Evolutionary conservation across 169 alveolate genomes (phyloP).

Genomic region (Eimeria falciformis): DNA sequence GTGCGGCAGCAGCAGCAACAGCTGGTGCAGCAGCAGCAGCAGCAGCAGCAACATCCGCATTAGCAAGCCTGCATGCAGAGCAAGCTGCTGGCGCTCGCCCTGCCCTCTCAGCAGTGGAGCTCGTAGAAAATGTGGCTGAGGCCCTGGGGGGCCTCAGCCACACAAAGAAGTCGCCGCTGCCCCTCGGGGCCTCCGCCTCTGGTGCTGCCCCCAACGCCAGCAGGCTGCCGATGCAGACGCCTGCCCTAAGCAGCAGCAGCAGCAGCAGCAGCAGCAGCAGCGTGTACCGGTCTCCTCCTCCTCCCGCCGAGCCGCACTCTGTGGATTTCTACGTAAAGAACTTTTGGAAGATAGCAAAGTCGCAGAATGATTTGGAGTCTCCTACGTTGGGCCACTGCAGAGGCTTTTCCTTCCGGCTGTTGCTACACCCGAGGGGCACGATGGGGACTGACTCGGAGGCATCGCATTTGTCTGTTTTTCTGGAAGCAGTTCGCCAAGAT

Average conservation of each 20-base stretch:
- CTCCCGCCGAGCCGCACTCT: slow-evolving; percentile 5
- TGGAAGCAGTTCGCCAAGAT: slow-evolving; percentile 93
- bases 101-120: no score
- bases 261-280: not conserved
- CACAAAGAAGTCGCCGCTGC: no score
- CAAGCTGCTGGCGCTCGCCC: no score
- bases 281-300: not conserved
- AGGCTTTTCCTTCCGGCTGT: slow-evolving; percentile 89
- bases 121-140: no score
- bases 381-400: slow-evolving; percentile 91
- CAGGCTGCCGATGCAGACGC: not conserved
- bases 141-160: no score
- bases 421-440: slow-evolving; percentile 93
- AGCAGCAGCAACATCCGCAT: slow-evolving; percentile 40
- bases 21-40: slow-evolving; percentile 25
- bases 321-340: slow-evolving; percentile 91
- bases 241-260: slow-evolving; percentile 1
- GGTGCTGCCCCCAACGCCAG: no score
- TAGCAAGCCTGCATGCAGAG: not conserved
- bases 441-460: slow-evolving; percentile 92
- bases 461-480: slow-evolving; percentile 90
- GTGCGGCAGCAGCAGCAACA: not conserved
- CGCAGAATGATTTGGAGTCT: slow-evolving; percentile 92
- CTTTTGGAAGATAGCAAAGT: slow-evolving; percentile 93
- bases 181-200: not conserved